Evolutionary conservation across 805 yeast species (phyloP), one percentile per base, ranked within the genome.

Genomic region (Pichia californica): DNA sequence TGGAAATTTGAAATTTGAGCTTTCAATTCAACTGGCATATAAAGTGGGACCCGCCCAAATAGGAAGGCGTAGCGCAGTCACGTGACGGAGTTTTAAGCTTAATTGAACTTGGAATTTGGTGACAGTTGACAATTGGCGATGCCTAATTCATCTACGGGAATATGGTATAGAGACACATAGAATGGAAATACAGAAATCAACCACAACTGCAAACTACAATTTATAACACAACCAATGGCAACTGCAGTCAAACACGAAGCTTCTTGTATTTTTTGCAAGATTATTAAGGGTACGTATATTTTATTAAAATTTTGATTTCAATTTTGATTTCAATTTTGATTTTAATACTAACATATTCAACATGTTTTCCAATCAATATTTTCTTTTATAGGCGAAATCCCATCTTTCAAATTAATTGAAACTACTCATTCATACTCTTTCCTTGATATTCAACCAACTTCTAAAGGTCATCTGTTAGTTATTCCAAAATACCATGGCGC

Each of bases 401-500:
- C 99, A 28, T 85, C 94, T 2, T 79, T 87, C 71, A 93, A 91
- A 63, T 67, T 91, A 49, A 73, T 84, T 56, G 99, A 91, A 64
- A 87, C 97, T n/a, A 72, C 82, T 47, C 72, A 75, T 55, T 66
- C 87, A 3, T 86, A 73, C 58, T 87, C 98, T 0, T 93, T 91
- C 63, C 71, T 93, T 56, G 99, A 91, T 58, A 89, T 91, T 58
- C 93, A 88, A 54, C 98, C 99, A 49, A 85, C 91, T 15, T 71
- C 95, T 9, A 76, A 78, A 56, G 96, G 95, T 23, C 99, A 91
- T 62, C 77, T 91, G 27, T 69, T 91, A 56, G 79, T 91, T 44
- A 88, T 91, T 55, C 98, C 99, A 49, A 91, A 91, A 64, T 76
- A 77, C 63, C 97, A 89, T 62, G 98, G 96, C 39, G 96, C 87